Evolutionary conservation across 768 basidiomycete species (phyloP), one percentile per base, ranked within the genome.

Genomic region (Phlebiopsis gigantea): DNA sequence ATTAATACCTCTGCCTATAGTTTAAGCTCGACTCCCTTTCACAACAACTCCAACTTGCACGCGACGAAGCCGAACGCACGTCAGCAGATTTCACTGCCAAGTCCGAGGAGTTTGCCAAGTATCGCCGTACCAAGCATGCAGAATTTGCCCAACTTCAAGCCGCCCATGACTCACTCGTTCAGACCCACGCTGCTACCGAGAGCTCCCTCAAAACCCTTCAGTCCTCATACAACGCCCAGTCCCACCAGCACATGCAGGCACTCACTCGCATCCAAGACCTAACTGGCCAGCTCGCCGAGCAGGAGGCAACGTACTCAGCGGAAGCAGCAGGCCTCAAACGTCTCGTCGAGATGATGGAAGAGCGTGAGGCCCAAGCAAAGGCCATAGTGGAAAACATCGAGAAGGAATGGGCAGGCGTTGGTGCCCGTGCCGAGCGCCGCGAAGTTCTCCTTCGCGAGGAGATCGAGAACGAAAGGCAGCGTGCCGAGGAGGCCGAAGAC

Each of bases 21-120:
- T 96, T 94, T 78, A 93, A 90, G 71, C 69, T 94, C 57, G 88
- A 94, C 57, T 84, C 91, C 1, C 78, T 91, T 14, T 77, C 84
- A 4, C 91, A 94, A 71, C 91, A 95, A 71, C 75, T 95, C 6
- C 71, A 86, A 58, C 81, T 93, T 4, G 78, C 90, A 4, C 84
- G 87, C 69, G 76, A 81, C 0, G 93, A 97, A 71, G 80, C 81
- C 15, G 81, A 90, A 55, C 88, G 90, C 46, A 75, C 81, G 22
- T 83, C 80, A 61, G 69, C 75, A 17, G 90, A 94, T 63, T 80
- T 94, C 51, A 73, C 75, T 2, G 69, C 79, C 55, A 88, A 92
- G 69, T 82, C 85, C 5, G 90, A 93, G 57, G 88, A 94, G 63
- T 94, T 86, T 62, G 80, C 89, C 5, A 89, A 83, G 66, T 91